Base-by-base conservation (phyloP, 495 filamentous ascomycete species). In the Penicillium canariense region DNA sequence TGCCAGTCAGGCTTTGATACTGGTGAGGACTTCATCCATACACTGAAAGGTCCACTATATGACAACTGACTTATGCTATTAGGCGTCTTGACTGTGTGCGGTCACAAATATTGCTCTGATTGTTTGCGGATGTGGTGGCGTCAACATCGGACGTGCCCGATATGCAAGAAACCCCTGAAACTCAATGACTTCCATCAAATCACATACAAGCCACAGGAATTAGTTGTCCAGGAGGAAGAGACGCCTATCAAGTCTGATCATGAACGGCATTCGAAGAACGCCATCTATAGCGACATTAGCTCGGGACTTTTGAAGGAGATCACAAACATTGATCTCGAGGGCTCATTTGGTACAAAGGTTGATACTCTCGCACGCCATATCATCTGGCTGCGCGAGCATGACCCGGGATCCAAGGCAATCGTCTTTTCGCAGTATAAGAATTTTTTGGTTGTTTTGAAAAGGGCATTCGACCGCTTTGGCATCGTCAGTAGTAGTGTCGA, bases 361-460 rank as follows among this genome's bases (percentile, higher is more conserved):
- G 91, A 97, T 58, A 92, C 81, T 0, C 61, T 97, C 9, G 81
- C 86, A 22, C 79, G 87, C 9, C 94, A 98, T 63, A 70, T 97
- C 1, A 64, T 95, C 14, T 97, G 89, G 89, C 73, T 98, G 4
- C 82, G 90, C 3, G 75, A 85, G 48, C 81, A 89, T 45, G 94
- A 98, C 63, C 90, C 89, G 1, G 91, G 89, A 0, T 82, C 90
- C 9, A 96, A 97, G 65, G 89, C 89, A 0, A 85, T 98, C 60
- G 74, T 97, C 20, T 98, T 97, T 66, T 92, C 89, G 5, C 93
- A 98, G 65, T 95, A 83, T 69, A 79, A 81, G 48, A 84, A 86
- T 38, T 96, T 96, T 57, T 74, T 98, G n/a, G 72, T 81, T 2
- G 80, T 95, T 8, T 75, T 98, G 2, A 76, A 76, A 32, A 71